A percentile compares a stretch with the other conserved stretches of the same genome.
Conservation (phyloP, 2,329 filamentous ascomycete genomes). For the Fusarium pilosicola region DNA sequence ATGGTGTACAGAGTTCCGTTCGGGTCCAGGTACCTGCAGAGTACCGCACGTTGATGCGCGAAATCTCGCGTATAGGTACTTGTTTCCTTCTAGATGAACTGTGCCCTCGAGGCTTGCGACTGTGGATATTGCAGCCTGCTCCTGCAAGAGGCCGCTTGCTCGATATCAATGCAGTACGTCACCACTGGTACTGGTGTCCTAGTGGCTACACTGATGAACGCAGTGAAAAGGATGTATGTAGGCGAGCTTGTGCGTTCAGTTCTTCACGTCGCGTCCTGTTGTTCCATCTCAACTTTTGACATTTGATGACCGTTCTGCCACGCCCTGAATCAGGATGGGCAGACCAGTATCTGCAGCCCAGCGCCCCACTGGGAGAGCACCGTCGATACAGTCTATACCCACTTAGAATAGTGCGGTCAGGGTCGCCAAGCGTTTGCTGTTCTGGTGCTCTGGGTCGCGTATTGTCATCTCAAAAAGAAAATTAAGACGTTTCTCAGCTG, state of each 20-base stretch:
- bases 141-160: constrained; percentile 23
- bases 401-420: constrained; percentile 35
- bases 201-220: neutral
- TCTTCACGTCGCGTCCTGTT: constrained; percentile 13
- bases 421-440: constrained; percentile 38
- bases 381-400: constrained; percentile 24
- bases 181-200: constrained; percentile 25
- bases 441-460: constrained; percentile 21
- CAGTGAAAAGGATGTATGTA: constrained; percentile 17
- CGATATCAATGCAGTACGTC: constrained; percentile 29
- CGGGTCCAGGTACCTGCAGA: constrained; percentile 31
- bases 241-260: constrained; percentile 11
- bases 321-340: constrained; percentile 39
- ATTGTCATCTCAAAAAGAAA: constrained; percentile 22
- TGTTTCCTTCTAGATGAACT: constrained; percentile 26
- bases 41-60: constrained; percentile 18
- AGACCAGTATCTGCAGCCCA: constrained; percentile 29
- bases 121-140: constrained; percentile 23
- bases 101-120: constrained; percentile 29
- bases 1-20: constrained; percentile 25
- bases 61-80: constrained; percentile 23
- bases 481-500: constrained; percentile 38
- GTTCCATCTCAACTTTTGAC: constrained; percentile 19
- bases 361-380: constrained; percentile 39
- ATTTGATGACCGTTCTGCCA: constrained; percentile 24